These are phyloP conservation scores for Microdochium paspali DNA, from an alignment of 2,329 filamentous ascomycete genomes.

Conservation along the genomic window DNA sequence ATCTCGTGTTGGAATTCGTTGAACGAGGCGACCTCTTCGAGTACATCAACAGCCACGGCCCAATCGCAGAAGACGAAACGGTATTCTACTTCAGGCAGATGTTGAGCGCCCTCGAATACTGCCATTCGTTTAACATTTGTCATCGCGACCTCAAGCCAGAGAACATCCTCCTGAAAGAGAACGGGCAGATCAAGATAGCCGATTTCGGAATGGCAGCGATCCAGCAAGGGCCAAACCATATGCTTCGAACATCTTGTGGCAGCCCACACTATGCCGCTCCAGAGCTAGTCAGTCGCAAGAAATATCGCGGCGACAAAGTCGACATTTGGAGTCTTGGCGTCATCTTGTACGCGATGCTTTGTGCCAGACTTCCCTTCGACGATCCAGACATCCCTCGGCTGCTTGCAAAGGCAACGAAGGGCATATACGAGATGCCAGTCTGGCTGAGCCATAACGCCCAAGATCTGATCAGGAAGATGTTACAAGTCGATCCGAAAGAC, in stretches of 20 bases:
- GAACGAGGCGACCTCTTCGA: constrained; percentile 73
- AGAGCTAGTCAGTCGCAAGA: constrained; percentile 69
- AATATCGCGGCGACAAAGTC: constrained; percentile 75
- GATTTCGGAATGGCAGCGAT: constrained; percentile 98
- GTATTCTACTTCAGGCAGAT: constrained; percentile 88
- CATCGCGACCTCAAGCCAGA: constrained; percentile 95
- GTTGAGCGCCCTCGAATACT: constrained; percentile 84
- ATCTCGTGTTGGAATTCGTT: constrained; percentile 89
- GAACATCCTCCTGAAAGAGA: constrained; percentile 78
- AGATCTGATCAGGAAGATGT: constrained; percentile 70
- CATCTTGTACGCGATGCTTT: constrained; percentile 80
- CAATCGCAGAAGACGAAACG: constrained; percentile 70
- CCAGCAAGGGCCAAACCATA: constrained; percentile 67
- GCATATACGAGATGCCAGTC: constrained; percentile 50
- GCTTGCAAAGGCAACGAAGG: constrained; percentile 50
- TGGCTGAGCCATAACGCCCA: constrained; percentile 59
- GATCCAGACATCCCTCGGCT: constrained; percentile 53
- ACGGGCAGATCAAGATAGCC: constrained; percentile 79
- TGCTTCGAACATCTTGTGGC: constrained; percentile 82
- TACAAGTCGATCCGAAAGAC: constrained; percentile 67
- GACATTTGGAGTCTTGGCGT: constrained; percentile 95
- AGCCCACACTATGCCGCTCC: constrained; percentile 96
- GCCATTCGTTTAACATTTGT: constrained; percentile 89
- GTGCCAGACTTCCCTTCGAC: constrained; percentile 77
- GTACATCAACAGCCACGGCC: constrained; percentile 67